A percentile compares a stretch with the other conserved stretches of the same genome.
phyloP scores from a whole-genome alignment of 805 yeast genomes.

The Teunomyces lycoperdinae region DNA sequence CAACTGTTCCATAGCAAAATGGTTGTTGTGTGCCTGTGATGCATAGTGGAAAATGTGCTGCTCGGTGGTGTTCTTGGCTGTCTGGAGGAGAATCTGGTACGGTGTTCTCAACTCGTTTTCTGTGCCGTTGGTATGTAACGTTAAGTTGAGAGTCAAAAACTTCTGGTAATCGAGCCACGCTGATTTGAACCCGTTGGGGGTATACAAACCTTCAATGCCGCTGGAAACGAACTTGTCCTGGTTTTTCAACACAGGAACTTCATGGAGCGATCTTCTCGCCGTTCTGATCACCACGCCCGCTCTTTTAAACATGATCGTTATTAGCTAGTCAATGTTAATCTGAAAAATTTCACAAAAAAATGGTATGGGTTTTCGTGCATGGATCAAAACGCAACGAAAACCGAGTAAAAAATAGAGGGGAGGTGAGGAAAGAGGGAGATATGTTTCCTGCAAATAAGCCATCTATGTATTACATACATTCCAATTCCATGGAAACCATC shows the following conservation, averaged over 20 bases:
- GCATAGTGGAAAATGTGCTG: conserved; percentile 82
- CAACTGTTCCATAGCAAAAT: conserved; percentile 74
- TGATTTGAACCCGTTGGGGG: conserved; percentile 60
- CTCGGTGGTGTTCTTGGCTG: conserved; percentile 63
- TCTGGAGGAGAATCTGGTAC: conserved; percentile 61
- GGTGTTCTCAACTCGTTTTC: conserved; percentile 75
- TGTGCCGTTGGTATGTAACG: conserved; percentile 71
- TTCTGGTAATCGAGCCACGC: conserved; percentile 85
- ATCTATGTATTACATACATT: background rate
- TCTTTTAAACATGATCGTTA: conserved; percentile 5
- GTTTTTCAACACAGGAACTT: conserved; percentile 56
- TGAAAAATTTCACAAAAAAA: conserved; percentile 9
- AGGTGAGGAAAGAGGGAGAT: no score
- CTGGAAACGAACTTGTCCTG: conserved; percentile 33
- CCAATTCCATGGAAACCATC: no score
- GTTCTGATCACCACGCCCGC: conserved; percentile 3
- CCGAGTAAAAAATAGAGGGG: background rate
- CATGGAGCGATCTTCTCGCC: conserved; percentile 47
- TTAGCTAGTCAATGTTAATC: background rate
- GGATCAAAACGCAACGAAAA: background rate
- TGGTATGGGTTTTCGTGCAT: conserved; percentile 3
- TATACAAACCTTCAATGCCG: conserved; percentile 66
- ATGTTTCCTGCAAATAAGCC: background rate
- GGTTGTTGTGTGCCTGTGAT: conserved; percentile 90
- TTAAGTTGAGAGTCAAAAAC: conserved; percentile 56